Conservation (phyloP, 768 basidiomycete species). For the Amyloporia xantha region DNA sequence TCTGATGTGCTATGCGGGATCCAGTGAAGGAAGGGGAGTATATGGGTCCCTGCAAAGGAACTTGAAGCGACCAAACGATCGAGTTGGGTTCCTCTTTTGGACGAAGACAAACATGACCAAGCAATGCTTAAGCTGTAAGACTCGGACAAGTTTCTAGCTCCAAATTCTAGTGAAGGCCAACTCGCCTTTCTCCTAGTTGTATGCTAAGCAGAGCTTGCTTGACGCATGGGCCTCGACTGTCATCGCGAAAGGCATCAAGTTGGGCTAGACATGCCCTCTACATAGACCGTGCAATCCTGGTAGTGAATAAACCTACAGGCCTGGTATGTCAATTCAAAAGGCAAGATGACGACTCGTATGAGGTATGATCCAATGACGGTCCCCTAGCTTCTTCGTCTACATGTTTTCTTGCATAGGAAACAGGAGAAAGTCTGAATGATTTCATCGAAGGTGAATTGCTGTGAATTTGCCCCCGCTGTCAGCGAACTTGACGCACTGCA, state of each 20-base stretch:
- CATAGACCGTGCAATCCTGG: constrained; percentile 45
- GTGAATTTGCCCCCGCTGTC: constrained; percentile 1
- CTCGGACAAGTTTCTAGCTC: not conserved
- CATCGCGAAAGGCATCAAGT: not conserved
- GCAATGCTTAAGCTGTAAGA: too few species aligned
- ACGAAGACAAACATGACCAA: not conserved
- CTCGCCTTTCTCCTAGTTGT: not conserved
- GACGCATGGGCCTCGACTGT: not conserved
- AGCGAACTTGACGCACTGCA: too few species aligned
- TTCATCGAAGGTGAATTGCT: constrained; percentile 2
- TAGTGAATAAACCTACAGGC: constrained; percentile 56
- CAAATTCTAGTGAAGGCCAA: not conserved
- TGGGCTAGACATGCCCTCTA: constrained; percentile 29
- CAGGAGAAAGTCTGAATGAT: too few species aligned
- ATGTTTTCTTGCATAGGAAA: too few species aligned
- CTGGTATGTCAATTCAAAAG: constrained; percentile 45
- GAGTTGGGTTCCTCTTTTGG: not conserved
- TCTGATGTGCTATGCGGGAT: not conserved
- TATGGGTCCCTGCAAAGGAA: not conserved
- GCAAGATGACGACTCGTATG: constrained; percentile 7
- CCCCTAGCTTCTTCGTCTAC: too few species aligned
- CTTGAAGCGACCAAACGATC: not conserved
- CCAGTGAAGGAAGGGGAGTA: not conserved
- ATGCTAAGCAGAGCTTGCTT: not conserved
- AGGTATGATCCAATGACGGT: too few species aligned